phyloP scores from a whole-genome alignment of 331 rosid genomes.

The Stylosanthes scabra region DNA sequence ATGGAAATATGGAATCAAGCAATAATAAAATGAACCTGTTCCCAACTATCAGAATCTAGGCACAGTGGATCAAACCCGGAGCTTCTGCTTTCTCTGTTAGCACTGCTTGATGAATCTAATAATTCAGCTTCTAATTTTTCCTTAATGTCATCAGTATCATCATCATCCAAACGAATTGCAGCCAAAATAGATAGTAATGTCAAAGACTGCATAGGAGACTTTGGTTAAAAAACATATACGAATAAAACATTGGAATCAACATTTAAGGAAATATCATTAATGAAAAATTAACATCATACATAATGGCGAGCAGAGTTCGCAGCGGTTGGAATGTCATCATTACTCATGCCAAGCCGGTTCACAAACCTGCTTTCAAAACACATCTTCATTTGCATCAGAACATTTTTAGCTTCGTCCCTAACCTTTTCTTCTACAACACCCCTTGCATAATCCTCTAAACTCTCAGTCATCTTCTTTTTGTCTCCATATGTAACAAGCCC shows the following conservation, averaged over 20 bases:
- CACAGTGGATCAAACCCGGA: constrained; percentile 65
- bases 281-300: constrained; percentile 50
- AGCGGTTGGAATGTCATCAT: constrained; percentile 80
- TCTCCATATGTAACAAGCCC: constrained; percentile 70
- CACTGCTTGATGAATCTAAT: constrained; percentile 56
- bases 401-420: constrained; percentile 88
- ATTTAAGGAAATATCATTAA: constrained; percentile 16
- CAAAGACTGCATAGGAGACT: neutral
- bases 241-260: neutral
- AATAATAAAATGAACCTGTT: constrained; percentile 53
- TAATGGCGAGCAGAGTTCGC: constrained; percentile 79
- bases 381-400: constrained; percentile 72
- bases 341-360: constrained; percentile 84
- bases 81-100: neutral
- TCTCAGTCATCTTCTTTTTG: constrained; percentile 49
- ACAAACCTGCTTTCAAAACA: constrained; percentile 63
- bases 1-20: constrained; percentile 26
- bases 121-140: constrained; percentile 59
- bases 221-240: neutral
- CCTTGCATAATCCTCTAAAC: constrained; percentile 65
- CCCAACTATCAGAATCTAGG: constrained; percentile 85
- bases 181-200: neutral
- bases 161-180: constrained; percentile 1
- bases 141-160: neutral
- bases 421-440: constrained; percentile 79